Evolutionary conservation across 2,329 filamentous ascomycete genomes (phyloP), one percentile per base, ranked within the genome.

Genomic region (Sporothrix inflata): DNA sequence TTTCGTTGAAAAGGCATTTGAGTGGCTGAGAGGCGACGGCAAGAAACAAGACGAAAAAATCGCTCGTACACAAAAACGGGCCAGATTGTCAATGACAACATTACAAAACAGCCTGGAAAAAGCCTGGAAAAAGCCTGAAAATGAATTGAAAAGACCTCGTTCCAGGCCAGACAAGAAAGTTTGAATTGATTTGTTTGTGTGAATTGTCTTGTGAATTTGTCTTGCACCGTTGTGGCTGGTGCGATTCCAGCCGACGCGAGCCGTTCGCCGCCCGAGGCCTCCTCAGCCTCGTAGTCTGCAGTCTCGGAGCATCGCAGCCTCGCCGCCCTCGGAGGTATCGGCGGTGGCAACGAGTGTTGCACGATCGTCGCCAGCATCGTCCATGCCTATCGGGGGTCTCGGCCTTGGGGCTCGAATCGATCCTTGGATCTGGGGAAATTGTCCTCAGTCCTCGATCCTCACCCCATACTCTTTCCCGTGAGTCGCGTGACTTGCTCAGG

Each of bases 321-420:
- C n/a, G 24, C 53, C 14, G 19, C 21, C 6, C 60, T 65, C 38
- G 38, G 38, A 16, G n/a, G 38, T 45, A 45, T 65, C n/a, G 38
- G 60, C 38, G 60, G 38, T 45, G 60, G 60, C 60, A 65, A 45
- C 21, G n/a, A 65, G 7, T 5, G 55, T 53, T 53, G n/a, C 21
- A 53, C 49, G 21, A 24, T 53, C 8, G n/a, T n/a, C 53, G 38
- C 38, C 60, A 42, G 12, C n/a, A 24, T 21, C 21, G 60, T 4
- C n/a, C 12, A 3, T 45, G 12, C 11, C 57, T 16, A 24, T 63
- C n/a, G 57, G 34, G 34, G 40, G 34, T 63, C 34, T 40, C 34
- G 57, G 57, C 34, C 38, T 34, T 42, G 57, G 19, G n/a, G 7
- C 21, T 42, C n/a, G 8, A 24, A 34, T 12, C 19, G n/a, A 42